Evolutionary conservation across 2,329 filamentous ascomycete species (phyloP), one percentile per base, ranked within the genome.

Genomic region (Podosphaera leucotricha): DNA sequence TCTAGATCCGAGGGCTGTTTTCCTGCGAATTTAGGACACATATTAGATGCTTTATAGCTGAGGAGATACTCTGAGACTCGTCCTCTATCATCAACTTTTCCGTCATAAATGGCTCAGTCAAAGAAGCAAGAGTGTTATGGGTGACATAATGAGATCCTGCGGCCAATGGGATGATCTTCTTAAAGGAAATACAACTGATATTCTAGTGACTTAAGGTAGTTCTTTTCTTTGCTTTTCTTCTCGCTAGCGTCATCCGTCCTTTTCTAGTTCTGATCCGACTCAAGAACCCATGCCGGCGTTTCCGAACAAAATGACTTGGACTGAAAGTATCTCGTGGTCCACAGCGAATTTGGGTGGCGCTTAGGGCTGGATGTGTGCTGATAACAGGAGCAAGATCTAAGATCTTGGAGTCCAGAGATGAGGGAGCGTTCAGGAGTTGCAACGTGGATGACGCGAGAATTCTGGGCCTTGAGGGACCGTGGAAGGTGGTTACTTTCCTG

Each of bases 251-350:
- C 42, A 48, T 51, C 26, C 54, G 46, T 3, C 57, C 57, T 41
- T 58, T 60, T 47, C 56, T 52, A 38, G 55, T 60, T 48, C 46
- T 51, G 28, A 57, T 39, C 15, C 57, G 44, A 36, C 51, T 54
- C 50, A 60, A 54, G 46, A 60, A 60, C 6, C 57, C 57, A 55
- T 60, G 57, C 45, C 57, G 50, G 38, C 57, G 46, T 54, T 60
- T 60, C 46, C 57, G 49, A 16, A 59, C 56, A 49, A 60, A 59
- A 53, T 60, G 57, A 48, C 54, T 57, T 6, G 57, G 57, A 44
- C 47, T 54, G 39, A 57, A 59, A 8, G 57, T 60, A 46, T 58
- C 50, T 46, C 57, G 46, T 1, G 56, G 57, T 37, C 54, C 57
- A 44, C 55, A 58, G 3, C 57, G 50, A 21, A 59, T 43, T 44